Conservation (phyloP, 768 basidiomycete species). For the Pleurotus ostreatus region DNA sequence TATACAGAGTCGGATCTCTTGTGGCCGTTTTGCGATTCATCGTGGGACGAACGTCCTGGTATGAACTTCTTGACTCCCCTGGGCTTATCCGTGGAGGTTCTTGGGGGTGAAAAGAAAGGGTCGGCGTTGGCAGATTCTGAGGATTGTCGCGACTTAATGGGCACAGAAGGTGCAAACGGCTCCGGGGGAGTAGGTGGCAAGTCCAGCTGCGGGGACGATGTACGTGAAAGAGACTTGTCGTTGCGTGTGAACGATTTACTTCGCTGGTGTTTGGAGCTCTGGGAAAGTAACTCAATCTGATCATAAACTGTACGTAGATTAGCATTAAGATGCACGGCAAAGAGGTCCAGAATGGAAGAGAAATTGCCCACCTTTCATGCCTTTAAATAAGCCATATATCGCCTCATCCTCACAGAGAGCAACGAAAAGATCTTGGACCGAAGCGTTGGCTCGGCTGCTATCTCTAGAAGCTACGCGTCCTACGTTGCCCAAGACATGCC, state of each 20-base stretch:
- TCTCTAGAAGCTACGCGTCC: conserved; percentile 83
- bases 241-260: conserved; percentile 66
- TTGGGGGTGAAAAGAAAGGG: conserved; percentile 27
- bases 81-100: conserved; percentile 64
- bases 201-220: conserved; percentile 44
- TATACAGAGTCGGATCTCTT: conserved; percentile 51
- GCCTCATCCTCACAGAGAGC: conserved; percentile 89
- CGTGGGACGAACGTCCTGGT: conserved; percentile 28
- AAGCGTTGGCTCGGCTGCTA: conserved; percentile 73
- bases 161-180: conserved; percentile 21
- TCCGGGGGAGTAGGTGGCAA: conserved; percentile 27
- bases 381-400: conserved; percentile 80
- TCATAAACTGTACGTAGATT: conserved; percentile 55
- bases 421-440: conserved; percentile 76
- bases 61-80: conserved; percentile 58
- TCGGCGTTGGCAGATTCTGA: conserved; percentile 30
- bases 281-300: conserved; percentile 69
- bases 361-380: conserved; percentile 67
- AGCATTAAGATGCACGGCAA: conserved; percentile 16
- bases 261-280: conserved; percentile 51
- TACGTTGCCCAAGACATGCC: conserved; percentile 82
- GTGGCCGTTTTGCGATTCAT: conserved; percentile 42
- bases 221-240: conserved; percentile 40
- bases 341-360: conserved; percentile 8
- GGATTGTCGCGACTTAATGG: conserved; percentile 30